These are phyloP conservation scores for Chenopodium quinoa DNA, from an alignment of 148 eudicot genomes.

Conservation along the genomic window DNA sequence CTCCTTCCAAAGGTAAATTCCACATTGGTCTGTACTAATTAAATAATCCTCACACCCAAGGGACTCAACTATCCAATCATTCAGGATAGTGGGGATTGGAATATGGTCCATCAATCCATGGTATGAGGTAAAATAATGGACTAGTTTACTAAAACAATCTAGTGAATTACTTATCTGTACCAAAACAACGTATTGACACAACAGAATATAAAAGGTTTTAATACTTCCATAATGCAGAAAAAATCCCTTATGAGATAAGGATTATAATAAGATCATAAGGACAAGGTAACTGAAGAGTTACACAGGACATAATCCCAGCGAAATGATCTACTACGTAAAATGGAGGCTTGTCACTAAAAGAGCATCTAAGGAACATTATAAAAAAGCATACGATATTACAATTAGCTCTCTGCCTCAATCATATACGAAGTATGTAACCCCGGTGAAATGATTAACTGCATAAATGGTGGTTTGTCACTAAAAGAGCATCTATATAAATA, in stretches of 20 bases:
- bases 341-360: background rate
- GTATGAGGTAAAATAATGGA: too few relatives aligned
- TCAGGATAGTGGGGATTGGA: too few relatives aligned
- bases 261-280: background rate
- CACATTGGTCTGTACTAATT: too few relatives aligned
- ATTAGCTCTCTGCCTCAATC: background rate
- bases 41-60: too few relatives aligned
- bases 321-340: background rate
- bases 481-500: background rate
- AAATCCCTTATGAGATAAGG: background rate
- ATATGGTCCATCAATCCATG: too few relatives aligned
- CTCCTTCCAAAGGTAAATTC: too few relatives aligned
- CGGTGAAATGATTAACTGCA: background rate
- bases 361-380: background rate
- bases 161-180: background rate
- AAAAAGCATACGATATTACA: background rate
- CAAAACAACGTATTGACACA: background rate
- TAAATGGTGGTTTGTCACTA: background rate
- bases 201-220: background rate
- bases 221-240: background rate
- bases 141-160: too few relatives aligned
- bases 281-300: too few relatives aligned
- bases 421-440: background rate
- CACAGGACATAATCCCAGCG: background rate
- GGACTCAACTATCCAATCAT: too few relatives aligned